These are phyloP conservation scores for Xanthoparmelia taractica DNA, from an alignment of 495 filamentous ascomycete genomes.

Conservation along the genomic window DNA sequence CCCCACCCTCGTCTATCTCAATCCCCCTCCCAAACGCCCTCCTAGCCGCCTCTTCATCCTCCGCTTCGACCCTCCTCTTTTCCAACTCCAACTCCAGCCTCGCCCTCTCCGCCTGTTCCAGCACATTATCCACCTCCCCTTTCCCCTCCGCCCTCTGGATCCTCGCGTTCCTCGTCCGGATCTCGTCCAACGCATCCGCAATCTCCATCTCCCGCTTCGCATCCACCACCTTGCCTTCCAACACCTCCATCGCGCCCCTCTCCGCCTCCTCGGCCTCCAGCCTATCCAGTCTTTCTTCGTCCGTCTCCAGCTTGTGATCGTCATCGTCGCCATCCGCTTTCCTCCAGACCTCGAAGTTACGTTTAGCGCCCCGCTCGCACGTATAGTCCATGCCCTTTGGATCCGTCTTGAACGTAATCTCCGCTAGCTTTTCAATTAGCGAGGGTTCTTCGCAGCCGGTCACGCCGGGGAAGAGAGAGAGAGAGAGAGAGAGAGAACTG, in stretches of 20 bases:
- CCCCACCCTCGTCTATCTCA: constrained; percentile 39
- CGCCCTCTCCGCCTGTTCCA: constrained; percentile 35
- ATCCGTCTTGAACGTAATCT: constrained; percentile 93
- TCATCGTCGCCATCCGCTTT: constrained; percentile 45
- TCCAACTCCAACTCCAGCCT: constrained; percentile 48
- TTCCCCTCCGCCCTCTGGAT: constrained; percentile 65
- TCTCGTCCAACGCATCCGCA: constrained; percentile 93
- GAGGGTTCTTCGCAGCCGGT: not conserved
- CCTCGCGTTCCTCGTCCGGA: constrained; percentile 80
- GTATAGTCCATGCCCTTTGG: constrained; percentile 91
- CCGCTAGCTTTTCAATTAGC: constrained; percentile 36
- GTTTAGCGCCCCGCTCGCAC: constrained; percentile 77
- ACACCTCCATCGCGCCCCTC: constrained; percentile 65
- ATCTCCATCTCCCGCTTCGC: constrained; percentile 97
- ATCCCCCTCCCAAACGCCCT: constrained; percentile 64
- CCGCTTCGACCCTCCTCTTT: constrained; percentile 57
- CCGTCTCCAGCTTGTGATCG: constrained; percentile 60
- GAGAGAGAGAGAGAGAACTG: not conserved
- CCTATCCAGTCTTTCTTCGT: constrained; percentile 78
- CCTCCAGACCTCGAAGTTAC: constrained; percentile 91
- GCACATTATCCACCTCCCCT: constrained; percentile 40
- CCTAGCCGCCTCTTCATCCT: constrained; percentile 79
- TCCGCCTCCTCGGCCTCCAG: constrained; percentile 65
- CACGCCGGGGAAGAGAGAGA: too few relatives aligned
- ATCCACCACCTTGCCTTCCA: constrained; percentile 79